Conservation (phyloP, 495 filamentous ascomycete genomes). For the Lasiosphaeriaceae sp. region DNA sequence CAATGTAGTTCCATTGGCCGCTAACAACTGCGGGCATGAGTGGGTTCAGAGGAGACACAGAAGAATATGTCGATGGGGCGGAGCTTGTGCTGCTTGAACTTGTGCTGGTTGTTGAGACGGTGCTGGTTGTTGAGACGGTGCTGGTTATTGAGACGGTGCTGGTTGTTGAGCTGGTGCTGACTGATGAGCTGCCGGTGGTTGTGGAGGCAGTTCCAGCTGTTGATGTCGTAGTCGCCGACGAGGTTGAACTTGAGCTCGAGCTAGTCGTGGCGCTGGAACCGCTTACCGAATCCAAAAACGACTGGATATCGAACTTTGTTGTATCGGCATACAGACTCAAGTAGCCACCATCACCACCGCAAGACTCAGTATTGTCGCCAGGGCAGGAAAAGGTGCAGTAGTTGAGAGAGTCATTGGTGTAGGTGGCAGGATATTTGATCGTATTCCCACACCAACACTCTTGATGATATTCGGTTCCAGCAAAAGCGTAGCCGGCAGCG, state of each 20-base stretch:
- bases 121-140: background rate
- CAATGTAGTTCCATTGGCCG: conserved; percentile 19
- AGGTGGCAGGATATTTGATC: conserved; percentile 9
- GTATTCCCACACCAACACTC: conserved; percentile 48
- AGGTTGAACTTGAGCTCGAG: background rate
- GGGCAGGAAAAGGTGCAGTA: conserved; percentile 32
- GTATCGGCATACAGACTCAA: conserved; percentile 40
- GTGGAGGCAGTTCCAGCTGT: background rate
- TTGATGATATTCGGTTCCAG: conserved; percentile 46
- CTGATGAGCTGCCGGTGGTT: background rate
- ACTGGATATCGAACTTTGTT: conserved; percentile 23
- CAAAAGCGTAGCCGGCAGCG: conserved; percentile 37
- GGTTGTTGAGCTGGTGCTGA: background rate
- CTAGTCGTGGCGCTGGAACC: background rate
- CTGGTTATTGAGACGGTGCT: background rate
- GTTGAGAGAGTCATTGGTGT: conserved; percentile 23
- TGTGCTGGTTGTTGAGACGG: too few species aligned
- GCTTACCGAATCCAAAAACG: conserved; percentile 2
- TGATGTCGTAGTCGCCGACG: background rate
- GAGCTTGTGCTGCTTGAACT: background rate
- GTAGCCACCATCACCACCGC: conserved; percentile 39
- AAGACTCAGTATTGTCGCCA: conserved; percentile 32
- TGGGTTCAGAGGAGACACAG: conserved; percentile 2
- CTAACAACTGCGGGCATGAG: background rate
- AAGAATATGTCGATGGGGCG: conserved; percentile 1